Percentiles rank a stretch among this genome's conserved stretches.
These are phyloP conservation scores for Ophiostoma populinum DNA, from an alignment of 2,329 filamentous ascomycete genomes.

Conservation along the genomic window DNA sequence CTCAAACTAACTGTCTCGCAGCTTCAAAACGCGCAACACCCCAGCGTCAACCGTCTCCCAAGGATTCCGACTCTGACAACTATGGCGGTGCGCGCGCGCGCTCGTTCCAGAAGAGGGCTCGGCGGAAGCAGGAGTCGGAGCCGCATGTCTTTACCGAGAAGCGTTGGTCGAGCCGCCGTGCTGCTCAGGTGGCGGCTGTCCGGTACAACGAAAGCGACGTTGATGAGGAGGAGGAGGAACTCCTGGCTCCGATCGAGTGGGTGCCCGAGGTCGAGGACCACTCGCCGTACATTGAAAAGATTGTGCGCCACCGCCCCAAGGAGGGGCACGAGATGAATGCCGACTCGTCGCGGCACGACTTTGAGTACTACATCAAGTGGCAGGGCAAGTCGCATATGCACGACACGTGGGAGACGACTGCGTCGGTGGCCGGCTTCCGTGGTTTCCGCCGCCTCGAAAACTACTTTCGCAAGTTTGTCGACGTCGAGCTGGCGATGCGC, in stretches of 20 bases:
- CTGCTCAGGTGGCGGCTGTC: slow-evolving; percentile 50
- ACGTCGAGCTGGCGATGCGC: slow-evolving; percentile 61
- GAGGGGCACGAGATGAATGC: slow-evolving; percentile 43
- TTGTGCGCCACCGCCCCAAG: slow-evolving; percentile 71
- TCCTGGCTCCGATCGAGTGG: slow-evolving; percentile 55
- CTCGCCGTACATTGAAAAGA: slow-evolving; percentile 73
- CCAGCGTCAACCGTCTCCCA: slow-evolving; percentile 31
- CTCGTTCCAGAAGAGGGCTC: slow-evolving; percentile 57
- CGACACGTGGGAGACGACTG: slow-evolving; percentile 81
- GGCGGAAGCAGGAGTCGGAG: slow-evolving; percentile 51
- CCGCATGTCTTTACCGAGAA: slow-evolving; percentile 58
- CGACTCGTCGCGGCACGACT: slow-evolving; percentile 52
- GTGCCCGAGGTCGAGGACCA: slow-evolving; percentile 53
- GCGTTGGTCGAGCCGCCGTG: slow-evolving; percentile 77
- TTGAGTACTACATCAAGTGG: slow-evolving; percentile 93
- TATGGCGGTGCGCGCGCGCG: slow-evolving; percentile 64
- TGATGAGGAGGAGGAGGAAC: slow-evolving; percentile 48
- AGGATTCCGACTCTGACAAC: slow-evolving; percentile 54
- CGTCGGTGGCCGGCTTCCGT: slow-evolving; percentile 56
- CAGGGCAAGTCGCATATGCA: slow-evolving; percentile 89
- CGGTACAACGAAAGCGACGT: slow-evolving; percentile 49
- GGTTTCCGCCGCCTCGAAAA: slow-evolving; percentile 86
- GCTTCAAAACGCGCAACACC: slow-evolving; percentile 45
- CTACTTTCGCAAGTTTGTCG: slow-evolving; percentile 72
- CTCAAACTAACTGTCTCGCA: slow-evolving; percentile 15